Evolutionary conservation across 2,329 filamentous ascomycete species (phyloP).

Genomic region (Huntiella omanensis): DNA sequence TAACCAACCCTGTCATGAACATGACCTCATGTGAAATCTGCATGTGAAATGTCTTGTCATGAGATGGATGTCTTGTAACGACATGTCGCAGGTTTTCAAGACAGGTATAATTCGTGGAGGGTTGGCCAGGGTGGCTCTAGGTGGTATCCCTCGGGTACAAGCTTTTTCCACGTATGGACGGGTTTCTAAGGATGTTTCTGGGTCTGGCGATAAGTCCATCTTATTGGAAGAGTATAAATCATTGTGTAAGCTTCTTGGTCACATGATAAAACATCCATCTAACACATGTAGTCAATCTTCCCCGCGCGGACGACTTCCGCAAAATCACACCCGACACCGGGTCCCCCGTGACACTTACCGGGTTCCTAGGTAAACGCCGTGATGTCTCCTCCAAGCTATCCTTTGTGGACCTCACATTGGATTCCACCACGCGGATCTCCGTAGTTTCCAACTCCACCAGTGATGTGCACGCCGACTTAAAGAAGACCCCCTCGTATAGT

Average conservation of each 20-base stretch:
- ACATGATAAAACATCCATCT: background rate
- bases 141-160: too few relatives aligned
- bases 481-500: constrained; percentile 28
- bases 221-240: constrained; percentile 6
- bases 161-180: too few relatives aligned
- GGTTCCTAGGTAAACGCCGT: constrained; percentile 52
- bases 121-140: too few relatives aligned
- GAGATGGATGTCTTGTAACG: too few relatives aligned
- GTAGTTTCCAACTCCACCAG: constrained; percentile 21
- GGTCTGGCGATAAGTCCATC: too few relatives aligned
- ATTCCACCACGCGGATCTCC: constrained; percentile 18
- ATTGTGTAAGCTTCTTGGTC: constrained; percentile 4
- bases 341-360: constrained; percentile 27
- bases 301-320: background rate
- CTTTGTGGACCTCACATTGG: constrained; percentile 41
- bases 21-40: too few relatives aligned
- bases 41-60: too few relatives aligned
- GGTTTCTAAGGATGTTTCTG: too few relatives aligned
- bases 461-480: constrained; percentile 24
- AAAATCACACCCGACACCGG: constrained; percentile 9
- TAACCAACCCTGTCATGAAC: too few relatives aligned
- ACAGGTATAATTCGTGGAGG: too few relatives aligned
- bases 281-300: constrained; percentile 7
- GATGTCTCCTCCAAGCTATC: constrained; percentile 50
- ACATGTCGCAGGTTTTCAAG: too few relatives aligned